Conservation (phyloP, 192 early-diverging fungal species). For the Dispira simplex region DNA sequence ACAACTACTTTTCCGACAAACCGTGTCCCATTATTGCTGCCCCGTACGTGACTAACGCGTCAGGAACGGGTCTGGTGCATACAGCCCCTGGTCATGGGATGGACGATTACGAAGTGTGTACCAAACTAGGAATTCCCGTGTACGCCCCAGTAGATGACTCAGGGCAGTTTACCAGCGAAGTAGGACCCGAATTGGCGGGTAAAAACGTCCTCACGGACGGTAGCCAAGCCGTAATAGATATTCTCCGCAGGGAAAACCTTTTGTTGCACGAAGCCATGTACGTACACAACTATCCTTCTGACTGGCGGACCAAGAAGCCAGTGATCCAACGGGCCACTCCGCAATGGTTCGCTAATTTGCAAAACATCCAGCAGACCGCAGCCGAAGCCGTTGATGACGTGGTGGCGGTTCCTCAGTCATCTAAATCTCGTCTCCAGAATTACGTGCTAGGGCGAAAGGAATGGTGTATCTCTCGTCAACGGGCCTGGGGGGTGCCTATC, state of each 20-base stretch:
- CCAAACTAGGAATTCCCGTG: conserved; percentile 31
- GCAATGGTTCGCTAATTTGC: conserved; percentile 71
- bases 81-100: conserved; percentile 69
- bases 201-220: conserved; percentile 42
- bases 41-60: conserved; percentile 47
- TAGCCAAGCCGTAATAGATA: conserved; percentile 33
- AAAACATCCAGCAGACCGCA: conserved; percentile 40
- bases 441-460: conserved; percentile 54
- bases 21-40: conserved; percentile 40
- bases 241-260: conserved; percentile 19
- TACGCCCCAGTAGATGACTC: conserved; percentile 57
- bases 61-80: conserved; percentile 70
- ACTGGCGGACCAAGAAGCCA: conserved; percentile 72
- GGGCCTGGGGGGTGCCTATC: conserved; percentile 71
- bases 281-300: conserved; percentile 66
- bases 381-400: conserved; percentile 35
- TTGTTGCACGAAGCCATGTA: conserved; percentile 36
- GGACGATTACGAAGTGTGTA: conserved; percentile 61
- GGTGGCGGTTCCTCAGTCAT: conserved; percentile 41
- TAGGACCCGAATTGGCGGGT: conserved; percentile 38
- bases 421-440: conserved; percentile 36
- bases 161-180: conserved; percentile 53
- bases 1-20: conserved; percentile 31
- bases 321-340: conserved; percentile 63
- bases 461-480: conserved; percentile 75